Percentiles rank a stretch among this genome's conserved stretches.
phyloP scores from a whole-genome alignment of 768 basidiomycete species.

The Sistotremastrum niveocremeum region DNA sequence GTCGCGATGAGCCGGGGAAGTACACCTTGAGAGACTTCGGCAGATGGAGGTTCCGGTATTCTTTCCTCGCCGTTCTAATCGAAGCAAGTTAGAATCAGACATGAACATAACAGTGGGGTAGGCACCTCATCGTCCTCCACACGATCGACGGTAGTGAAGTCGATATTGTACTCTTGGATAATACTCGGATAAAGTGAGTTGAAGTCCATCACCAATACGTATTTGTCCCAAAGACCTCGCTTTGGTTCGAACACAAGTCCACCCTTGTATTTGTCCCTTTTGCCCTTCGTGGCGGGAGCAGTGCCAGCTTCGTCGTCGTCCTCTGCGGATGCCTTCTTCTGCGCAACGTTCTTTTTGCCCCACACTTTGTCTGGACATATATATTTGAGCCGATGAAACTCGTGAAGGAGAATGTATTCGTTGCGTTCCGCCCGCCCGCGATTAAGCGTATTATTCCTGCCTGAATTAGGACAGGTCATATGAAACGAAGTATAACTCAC shows the following conservation, averaged over 20 bases:
- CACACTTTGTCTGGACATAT: constrained; percentile 91
- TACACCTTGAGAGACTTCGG: constrained; percentile 66
- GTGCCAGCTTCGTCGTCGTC: constrained; percentile 29
- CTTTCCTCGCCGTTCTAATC: constrained; percentile 60
- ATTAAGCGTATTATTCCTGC: constrained; percentile 92
- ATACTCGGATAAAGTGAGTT: constrained; percentile 98
- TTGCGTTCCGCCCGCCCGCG: constrained; percentile 98
- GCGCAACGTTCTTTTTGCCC: constrained; percentile 53
- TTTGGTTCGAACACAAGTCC: constrained; percentile 97
- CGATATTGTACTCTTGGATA: constrained; percentile 99
- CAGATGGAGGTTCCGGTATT: constrained; percentile 76
- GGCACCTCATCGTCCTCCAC: constrained; percentile 39
- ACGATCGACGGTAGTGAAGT: constrained; percentile 89
- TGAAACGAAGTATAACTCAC: constrained; percentile 28
- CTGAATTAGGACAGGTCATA: background rate
- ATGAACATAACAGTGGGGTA: constrained; percentile 5
- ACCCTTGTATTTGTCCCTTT: constrained; percentile 95
- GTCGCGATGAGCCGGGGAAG: constrained; percentile 97
- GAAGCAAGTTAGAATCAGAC: constrained; percentile 7
- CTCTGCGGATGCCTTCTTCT: constrained; percentile 32
- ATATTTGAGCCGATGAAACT: constrained; percentile 93
- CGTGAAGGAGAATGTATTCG: constrained; percentile 96
- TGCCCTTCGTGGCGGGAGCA: constrained; percentile 44
- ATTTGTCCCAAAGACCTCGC: constrained; percentile 91
- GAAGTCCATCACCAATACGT: constrained; percentile 98